Base-by-base conservation (phyloP, 1,139 yeast genomes). In the Nakaseomyces uthaithaninus region DNA sequence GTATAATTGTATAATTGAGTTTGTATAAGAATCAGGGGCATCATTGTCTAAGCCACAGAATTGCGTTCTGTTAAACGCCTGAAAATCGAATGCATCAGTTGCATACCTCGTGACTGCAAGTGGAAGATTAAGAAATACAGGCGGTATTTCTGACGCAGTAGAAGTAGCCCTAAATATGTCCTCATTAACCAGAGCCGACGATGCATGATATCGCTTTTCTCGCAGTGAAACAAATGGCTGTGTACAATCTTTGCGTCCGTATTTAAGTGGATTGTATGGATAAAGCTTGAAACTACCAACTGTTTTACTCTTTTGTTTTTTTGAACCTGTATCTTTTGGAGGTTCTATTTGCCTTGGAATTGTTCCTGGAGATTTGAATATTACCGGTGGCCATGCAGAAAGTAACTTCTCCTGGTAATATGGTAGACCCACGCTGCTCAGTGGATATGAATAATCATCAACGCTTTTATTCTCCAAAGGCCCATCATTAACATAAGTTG, bases 11-110 rank as follows among this genome's bases (percentile, higher is more conserved):
- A 93, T 54, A 25, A 89, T 63, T 0, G 95, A 71, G 57, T 93
- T 93, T 41, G 83, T 71, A 57, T 85, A 86, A 0, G 94, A 74
- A 53, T 84, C 85, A 40, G 83, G 87, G 11, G 82, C 72, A 55
- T 86, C 93, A 15, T 87, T 81, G 59, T 91, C 97, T 24, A 93
- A 67, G 0, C 98, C 97, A n/a, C 95, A 75, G 51, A 68, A 82
- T 1, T 60, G 54, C 0, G 97, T 84, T 37, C 70, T 68, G 56
- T 89, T 87, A 65, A 83, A 91, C 52, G 78, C 81, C 42, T 75
- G 79, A 57, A 91, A 91, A 64, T 93, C 96, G 63, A 91, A 91
- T 61, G 87, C 96, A 51, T 82, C 87, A 22, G 93, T 89, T 15
- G 98, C 98, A 62, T 87, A 91, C 53, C 76, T 81, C 43, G 94